Percentiles rank a stretch among this genome's conserved stretches.
Evolutionary conservation across 768 basidiomycete genomes (phyloP).

Genomic region (Hemileccinum rubropunctum): DNA sequence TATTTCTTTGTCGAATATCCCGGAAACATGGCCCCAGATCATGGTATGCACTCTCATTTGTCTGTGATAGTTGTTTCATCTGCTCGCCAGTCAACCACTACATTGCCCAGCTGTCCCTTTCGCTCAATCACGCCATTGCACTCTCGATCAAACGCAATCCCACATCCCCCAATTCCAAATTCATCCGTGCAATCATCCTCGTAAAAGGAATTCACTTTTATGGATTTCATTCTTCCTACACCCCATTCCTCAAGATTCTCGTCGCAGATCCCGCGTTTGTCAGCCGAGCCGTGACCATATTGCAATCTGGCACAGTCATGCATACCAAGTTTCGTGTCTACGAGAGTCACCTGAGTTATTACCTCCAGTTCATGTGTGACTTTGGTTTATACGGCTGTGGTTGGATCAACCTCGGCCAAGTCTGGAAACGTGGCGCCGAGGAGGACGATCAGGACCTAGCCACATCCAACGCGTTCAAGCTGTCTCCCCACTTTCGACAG

Average conservation of each 20-base stretch:
- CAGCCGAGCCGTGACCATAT: constrained; percentile 67
- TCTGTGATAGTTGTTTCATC: constrained; percentile 1
- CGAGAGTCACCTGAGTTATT: constrained; percentile 87
- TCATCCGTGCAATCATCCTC: constrained; percentile 72
- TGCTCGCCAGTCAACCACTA: constrained; percentile 63
- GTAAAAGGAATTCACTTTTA: constrained; percentile 97
- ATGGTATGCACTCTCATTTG: constrained; percentile 45
- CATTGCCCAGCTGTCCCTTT: constrained; percentile 62
- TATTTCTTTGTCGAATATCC: constrained; percentile 89
- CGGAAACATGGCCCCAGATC: constrained; percentile 57
- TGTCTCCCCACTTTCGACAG: constrained; percentile 62
- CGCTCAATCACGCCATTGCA: constrained; percentile 84
- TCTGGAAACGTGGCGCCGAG: constrained; percentile 53
- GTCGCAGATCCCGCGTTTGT: constrained; percentile 68
- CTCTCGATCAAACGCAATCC: constrained; percentile 77
- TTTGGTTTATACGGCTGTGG: constrained; percentile 95
- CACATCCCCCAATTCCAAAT: constrained; percentile 51
- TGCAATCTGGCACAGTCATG: constrained; percentile 84
- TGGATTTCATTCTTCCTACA: constrained; percentile 83
- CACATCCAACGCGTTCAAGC: constrained; percentile 32
- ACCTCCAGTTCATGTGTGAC: constrained; percentile 92
- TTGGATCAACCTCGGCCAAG: constrained; percentile 72
- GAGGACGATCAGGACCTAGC: constrained; percentile 15
- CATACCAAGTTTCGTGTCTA: constrained; percentile 73
- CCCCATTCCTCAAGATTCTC: constrained; percentile 86